Evolutionary conservation across 306 rosid species (phyloP).

Genomic region (Sicyos edulis): DNA sequence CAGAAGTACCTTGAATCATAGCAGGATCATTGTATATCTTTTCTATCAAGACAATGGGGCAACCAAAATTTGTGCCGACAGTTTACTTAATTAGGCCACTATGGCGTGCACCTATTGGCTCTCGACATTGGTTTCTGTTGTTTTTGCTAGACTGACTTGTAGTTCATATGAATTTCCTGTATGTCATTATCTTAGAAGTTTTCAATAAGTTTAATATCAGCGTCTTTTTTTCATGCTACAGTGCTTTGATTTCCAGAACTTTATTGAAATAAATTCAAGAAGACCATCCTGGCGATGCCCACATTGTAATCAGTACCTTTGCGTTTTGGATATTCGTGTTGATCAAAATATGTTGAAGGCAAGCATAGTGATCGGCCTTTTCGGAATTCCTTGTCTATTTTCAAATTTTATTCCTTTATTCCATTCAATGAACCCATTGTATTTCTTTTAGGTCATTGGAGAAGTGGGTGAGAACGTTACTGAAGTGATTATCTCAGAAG

Average conservation of each 20-base stretch:
- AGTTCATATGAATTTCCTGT: not conserved
- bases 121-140: not conserved
- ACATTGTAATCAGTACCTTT: conserved; percentile 69
- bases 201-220: conserved; percentile 22
- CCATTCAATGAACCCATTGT: conserved; percentile 7
- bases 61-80: not conserved
- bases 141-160: not conserved
- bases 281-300: conserved; percentile 98
- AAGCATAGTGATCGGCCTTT: conserved; percentile 37
- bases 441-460: conserved; percentile 52
- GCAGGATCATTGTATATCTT: not conserved
- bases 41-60: not conserved
- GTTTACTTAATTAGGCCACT: conserved; percentile 13
- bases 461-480: conserved; percentile 59
- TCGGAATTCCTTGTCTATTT: conserved; percentile 18
- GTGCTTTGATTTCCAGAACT: conserved; percentile 88
- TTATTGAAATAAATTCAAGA: conserved; percentile 56
- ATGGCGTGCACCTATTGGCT: not conserved
- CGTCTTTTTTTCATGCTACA: conserved; percentile 29
- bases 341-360: conserved; percentile 84
- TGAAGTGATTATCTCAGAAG: conserved; percentile 60
- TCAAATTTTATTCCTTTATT: conserved; percentile 18
- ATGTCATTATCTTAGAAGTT: not conserved
- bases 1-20: conserved; percentile 3
- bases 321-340: conserved; percentile 61